Percentiles rank a stretch among this genome's conserved stretches.
Conservation (phyloP, 2,329 filamentous ascomycete genomes). For the Didymella keratinophila region DNA sequence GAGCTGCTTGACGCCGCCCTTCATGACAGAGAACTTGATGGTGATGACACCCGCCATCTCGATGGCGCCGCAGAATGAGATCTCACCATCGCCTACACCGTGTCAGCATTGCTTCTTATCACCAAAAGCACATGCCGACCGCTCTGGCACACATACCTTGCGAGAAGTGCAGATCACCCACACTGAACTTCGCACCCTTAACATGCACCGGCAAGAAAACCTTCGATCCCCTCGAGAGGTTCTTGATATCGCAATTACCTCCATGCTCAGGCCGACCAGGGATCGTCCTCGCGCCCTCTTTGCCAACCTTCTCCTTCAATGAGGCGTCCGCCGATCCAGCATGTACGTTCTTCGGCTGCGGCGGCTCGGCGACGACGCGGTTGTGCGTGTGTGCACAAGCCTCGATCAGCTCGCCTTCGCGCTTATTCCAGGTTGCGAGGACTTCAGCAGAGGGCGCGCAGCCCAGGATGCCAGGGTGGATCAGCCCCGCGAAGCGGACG, state of each 20-base stretch:
- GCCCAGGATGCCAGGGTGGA: slow-evolving; percentile 90
- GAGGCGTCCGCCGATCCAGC: slow-evolving; percentile 69
- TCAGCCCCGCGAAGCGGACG: slow-evolving; percentile 86
- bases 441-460: slow-evolving; percentile 84
- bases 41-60: slow-evolving; percentile 95
- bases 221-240: slow-evolving; percentile 76
- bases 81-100: slow-evolving; percentile 57
- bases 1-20: slow-evolving; percentile 76
- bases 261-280: slow-evolving; percentile 86
- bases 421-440: slow-evolving; percentile 81
- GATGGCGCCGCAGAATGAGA: slow-evolving; percentile 78
- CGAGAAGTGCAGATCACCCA: slow-evolving; percentile 87
- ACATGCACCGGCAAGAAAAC: slow-evolving; percentile 91
- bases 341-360: slow-evolving; percentile 74
- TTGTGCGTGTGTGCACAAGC: slow-evolving; percentile 67
- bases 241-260: slow-evolving; percentile 93
- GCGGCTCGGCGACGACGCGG: slow-evolving; percentile 79
- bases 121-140: not conserved
- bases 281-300: slow-evolving; percentile 84
- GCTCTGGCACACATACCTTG: slow-evolving; percentile 66
- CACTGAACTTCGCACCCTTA: slow-evolving; percentile 84
- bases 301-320: slow-evolving; percentile 71
- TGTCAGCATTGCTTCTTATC: not conserved
- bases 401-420: slow-evolving; percentile 80
- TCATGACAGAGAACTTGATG: slow-evolving; percentile 88